These are phyloP conservation scores for Crithidia acanthocephali DNA, from an alignment of 208 protist genomes.

Conservation along the genomic window DNA sequence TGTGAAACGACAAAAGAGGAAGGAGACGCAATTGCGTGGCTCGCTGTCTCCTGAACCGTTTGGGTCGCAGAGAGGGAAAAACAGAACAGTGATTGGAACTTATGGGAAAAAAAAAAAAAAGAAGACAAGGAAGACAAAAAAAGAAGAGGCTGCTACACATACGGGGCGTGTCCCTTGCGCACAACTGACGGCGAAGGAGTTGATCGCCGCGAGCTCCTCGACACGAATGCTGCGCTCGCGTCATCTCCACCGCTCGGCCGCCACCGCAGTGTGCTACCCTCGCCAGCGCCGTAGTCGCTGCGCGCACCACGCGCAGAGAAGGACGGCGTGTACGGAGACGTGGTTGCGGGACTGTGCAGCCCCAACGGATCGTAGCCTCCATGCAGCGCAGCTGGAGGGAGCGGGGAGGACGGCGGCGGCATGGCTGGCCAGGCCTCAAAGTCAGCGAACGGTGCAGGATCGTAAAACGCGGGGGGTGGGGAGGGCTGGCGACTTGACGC, in stretches of 20 bases:
- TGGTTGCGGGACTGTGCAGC: not conserved
- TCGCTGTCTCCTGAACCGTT: too few species aligned
- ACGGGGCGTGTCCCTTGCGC: not conserved
- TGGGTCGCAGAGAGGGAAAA: too few species aligned
- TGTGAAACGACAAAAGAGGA: not conserved
- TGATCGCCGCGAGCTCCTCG: not conserved
- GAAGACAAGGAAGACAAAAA: not conserved
- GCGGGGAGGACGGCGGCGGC: not conserved
- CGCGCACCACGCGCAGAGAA: not conserved
- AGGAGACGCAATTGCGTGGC: too few species aligned
- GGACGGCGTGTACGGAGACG: constrained; percentile 12
- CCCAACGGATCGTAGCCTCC: not conserved
- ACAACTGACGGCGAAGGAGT: not conserved
- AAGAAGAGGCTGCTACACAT: not conserved
- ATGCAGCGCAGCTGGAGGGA: not conserved
- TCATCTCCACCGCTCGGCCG: too few species aligned
- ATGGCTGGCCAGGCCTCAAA: not conserved
- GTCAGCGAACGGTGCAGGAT: not conserved
- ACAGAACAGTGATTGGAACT: too few species aligned
- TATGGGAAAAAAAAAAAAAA: too few species aligned
- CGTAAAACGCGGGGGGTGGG: not conserved
- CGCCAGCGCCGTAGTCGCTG: not conserved
- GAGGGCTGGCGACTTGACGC: not conserved
- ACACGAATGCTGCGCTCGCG: not conserved
- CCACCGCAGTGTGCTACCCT: not conserved